Base-by-base conservation (phyloP, 208 protist species). In the Leishmania amazonensis region DNA sequence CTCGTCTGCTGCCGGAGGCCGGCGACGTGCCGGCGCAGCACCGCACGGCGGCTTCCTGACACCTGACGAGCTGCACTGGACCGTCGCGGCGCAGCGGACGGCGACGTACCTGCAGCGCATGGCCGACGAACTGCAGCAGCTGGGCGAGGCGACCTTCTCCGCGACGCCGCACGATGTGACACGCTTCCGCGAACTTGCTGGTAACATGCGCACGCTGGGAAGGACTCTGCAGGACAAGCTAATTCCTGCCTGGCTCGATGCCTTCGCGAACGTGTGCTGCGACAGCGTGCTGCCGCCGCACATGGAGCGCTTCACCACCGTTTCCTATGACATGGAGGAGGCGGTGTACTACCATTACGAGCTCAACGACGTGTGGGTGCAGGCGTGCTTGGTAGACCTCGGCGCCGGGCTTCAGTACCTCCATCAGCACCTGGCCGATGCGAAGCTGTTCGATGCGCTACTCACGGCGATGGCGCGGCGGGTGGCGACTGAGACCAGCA, bases 341-440 rank as follows among this genome's bases (percentile, higher is more conserved):
- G 90, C 91, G 57, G 77, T 87, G 42, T 93, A 94, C 83, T 96
- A 94, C 81, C 90, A 94, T 67, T 94, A 92, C 72, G 94, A 97
- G 80, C 67, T 97, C 73, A 93, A 89, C 74, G 93, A 97, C 78
- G 91, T 90, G 78, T 97, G 94, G 93, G 94, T 91, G 83, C 90
- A 95, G 84, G 85, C 85, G 31, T 93, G 84, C 67, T 72, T 95
- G 38, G 71, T 86, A 47, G 89, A 88, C 45, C 84, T 86, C 53
- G 79, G 77, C n/a, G 78, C 78, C 1, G 60, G 85, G 11, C 75
- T 95, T 9, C 58, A 88, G n/a, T 89, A 91, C 73, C 78, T 93
- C 54, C 78, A 80, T 31, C 67, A 83, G 42, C 78, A 87, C 75
- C 82, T 88, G 24, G 70, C 70, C 0, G 87, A 86, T 21, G 31